These are phyloP conservation scores for Xanthoconium separans DNA, from an alignment of 1,284 basidiomycete genomes.

Conservation along the genomic window DNA sequence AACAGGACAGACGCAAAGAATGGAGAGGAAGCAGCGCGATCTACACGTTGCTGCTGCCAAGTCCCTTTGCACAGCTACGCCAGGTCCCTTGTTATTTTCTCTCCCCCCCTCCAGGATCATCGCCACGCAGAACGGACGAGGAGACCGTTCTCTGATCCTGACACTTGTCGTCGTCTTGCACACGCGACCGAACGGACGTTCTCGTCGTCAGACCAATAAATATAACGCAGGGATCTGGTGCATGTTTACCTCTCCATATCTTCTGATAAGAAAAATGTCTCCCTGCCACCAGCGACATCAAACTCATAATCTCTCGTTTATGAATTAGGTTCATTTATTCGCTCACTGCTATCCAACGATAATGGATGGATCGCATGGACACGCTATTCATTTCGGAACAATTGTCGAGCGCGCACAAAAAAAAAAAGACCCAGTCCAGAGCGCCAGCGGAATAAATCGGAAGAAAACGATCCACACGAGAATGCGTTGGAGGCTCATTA, in stretches of 20 bases:
- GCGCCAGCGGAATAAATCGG: slow-evolving; percentile 4
- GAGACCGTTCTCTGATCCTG: not conserved
- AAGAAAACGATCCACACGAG: not conserved
- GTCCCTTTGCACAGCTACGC: slow-evolving; percentile 11
- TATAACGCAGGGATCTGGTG: slow-evolving; percentile 2
- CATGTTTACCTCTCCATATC: slow-evolving; percentile 8
- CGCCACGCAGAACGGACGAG: slow-evolving; percentile 1
- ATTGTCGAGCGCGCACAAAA: not conserved
- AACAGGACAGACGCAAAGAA: slow-evolving; percentile 9
- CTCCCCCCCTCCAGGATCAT: not conserved
- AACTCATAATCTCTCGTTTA: not conserved
- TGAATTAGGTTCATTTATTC: slow-evolving; percentile 6
- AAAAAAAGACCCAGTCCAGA: not conserved
- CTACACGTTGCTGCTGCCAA: slow-evolving; percentile 26
- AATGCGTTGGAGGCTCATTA: not conserved
- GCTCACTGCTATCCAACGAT: slow-evolving; percentile 3
- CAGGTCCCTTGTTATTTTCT: not conserved
- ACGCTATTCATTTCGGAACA: slow-evolving; percentile 19
- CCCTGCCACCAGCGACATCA: slow-evolving; percentile 1
- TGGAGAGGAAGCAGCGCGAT: slow-evolving; percentile 23
- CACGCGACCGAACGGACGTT: slow-evolving; percentile 1
- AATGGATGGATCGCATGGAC: slow-evolving; percentile 18
- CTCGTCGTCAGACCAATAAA: not conserved
- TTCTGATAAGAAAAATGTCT: slow-evolving; percentile 7
- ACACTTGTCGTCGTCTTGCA: not conserved